Conservation (phyloP, 208 protist species). For the Phytomonas sp. region DNA sequence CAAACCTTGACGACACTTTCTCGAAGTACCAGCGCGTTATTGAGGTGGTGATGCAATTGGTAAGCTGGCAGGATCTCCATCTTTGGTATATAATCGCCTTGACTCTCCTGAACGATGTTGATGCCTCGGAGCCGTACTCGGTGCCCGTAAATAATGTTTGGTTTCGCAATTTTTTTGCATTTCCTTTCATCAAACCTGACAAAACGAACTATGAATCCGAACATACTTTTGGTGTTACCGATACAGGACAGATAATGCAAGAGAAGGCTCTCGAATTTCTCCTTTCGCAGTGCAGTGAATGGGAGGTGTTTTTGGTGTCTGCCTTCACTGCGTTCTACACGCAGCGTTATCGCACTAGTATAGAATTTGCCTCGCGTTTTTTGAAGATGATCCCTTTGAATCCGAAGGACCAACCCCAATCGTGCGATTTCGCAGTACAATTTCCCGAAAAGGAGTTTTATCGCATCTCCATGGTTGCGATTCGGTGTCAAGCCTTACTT, state of each 20-base stretch:
- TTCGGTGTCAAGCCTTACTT: constrained; percentile 42
- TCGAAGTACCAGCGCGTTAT: background rate
- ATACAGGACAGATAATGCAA: background rate
- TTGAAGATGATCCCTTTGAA: constrained; percentile 8
- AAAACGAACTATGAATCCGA: too few relatives aligned
- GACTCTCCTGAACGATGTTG: constrained; percentile 17
- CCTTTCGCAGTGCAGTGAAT: constrained; percentile 36
- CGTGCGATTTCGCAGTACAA: background rate
- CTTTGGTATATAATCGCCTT: constrained; percentile 62
- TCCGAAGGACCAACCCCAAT: background rate
- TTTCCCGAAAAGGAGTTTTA: constrained; percentile 13
- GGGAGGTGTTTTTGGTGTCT: constrained; percentile 50
- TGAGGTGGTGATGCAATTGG: constrained; percentile 22
- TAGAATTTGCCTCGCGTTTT: constrained; percentile 31
- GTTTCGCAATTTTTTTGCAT: constrained; percentile 59
- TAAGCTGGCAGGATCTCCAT: constrained; percentile 35
- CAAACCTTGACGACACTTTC: background rate
- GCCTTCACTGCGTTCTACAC: constrained; percentile 43
- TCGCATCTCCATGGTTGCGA: constrained; percentile 25
- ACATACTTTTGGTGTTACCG: background rate
- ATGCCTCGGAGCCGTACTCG: constrained; percentile 17
- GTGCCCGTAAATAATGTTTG: constrained; percentile 29
- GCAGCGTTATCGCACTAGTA: constrained; percentile 51
- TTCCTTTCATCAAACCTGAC: constrained; percentile 10
- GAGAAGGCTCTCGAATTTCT: constrained; percentile 17